Percentiles rank a stretch among this genome's conserved stretches.
Evolutionary conservation across 140 eudicot genomes (phyloP).

Genomic region (Oenanthe javanica): DNA sequence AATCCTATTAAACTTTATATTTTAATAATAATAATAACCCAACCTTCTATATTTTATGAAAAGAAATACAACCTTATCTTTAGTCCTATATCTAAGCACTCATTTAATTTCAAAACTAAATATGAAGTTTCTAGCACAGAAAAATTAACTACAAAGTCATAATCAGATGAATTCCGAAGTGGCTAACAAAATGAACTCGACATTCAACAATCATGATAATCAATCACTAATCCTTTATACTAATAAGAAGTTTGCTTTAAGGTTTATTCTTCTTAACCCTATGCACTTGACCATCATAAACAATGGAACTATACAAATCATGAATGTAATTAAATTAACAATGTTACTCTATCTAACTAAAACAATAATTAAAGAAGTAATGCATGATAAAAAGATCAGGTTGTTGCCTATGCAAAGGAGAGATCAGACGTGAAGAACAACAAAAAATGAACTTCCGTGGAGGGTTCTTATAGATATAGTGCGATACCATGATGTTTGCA

Average conservation of each 20-base stretch:
- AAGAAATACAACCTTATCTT: too few relatives aligned
- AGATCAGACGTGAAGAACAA: not conserved
- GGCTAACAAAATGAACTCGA: too few relatives aligned
- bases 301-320: not conserved
- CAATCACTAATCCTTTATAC: not conserved
- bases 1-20: too few relatives aligned
- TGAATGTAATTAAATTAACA: not conserved
- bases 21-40: too few relatives aligned
- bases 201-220: too few relatives aligned
- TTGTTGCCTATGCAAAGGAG: not conserved
- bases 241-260: conserved; percentile 4
- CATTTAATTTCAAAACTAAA: too few relatives aligned
- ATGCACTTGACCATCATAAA: not conserved
- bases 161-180: too few relatives aligned
- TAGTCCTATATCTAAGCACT: too few relatives aligned
- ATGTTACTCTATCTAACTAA: not conserved
- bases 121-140: too few relatives aligned
- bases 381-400: not conserved
- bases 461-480: not conserved
- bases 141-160: too few relatives aligned
- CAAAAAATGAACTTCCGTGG: not conserved
- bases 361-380: not conserved
- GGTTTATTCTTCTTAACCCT: not conserved
- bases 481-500: not conserved
- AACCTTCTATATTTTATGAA: too few relatives aligned